Evolutionary conservation across 2,329 filamentous ascomycete species (phyloP).

Genomic region (Neopestalotiopsis clavispora): DNA sequence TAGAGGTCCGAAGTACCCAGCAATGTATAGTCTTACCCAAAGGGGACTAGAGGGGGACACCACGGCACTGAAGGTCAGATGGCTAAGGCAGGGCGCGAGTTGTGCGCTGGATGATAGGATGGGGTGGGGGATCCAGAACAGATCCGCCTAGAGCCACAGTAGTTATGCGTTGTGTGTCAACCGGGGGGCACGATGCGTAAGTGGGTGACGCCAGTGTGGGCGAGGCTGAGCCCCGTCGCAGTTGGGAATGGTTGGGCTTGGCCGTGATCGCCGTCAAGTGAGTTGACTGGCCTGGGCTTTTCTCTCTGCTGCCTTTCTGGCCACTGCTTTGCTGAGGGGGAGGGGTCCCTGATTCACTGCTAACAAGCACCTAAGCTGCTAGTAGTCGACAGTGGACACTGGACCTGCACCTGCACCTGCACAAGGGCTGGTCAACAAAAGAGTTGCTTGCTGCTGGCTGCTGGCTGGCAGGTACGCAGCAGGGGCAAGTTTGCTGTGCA

Average conservation of each 20-base stretch:
- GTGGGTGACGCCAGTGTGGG: constrained; percentile 36
- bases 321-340: background rate
- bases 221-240: constrained; percentile 36
- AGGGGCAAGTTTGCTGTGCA: background rate
- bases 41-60: background rate
- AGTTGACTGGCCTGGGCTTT: constrained; percentile 5
- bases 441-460: too few species aligned
- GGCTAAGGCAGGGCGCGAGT: constrained; percentile 15
- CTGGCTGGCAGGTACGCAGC: background rate
- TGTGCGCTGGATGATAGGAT: constrained; percentile 11
- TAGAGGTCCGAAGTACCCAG: constrained; percentile 22
- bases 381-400: too few species aligned
- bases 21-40: background rate
- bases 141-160: constrained; percentile 18
- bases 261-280: constrained; percentile 21
- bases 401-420: background rate
- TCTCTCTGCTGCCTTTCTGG: background rate
- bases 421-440: background rate
- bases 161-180: constrained; percentile 28
- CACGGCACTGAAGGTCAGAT: constrained; percentile 6
- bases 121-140: constrained; percentile 3
- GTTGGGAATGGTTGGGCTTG: constrained; percentile 20
- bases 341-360: too few species aligned
- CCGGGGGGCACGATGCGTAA: constrained; percentile 26
- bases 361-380: too few species aligned